Conservation (phyloP, 176 grass and related monocot species). For the sorghum (Sorghum bicolor) region DNA sequence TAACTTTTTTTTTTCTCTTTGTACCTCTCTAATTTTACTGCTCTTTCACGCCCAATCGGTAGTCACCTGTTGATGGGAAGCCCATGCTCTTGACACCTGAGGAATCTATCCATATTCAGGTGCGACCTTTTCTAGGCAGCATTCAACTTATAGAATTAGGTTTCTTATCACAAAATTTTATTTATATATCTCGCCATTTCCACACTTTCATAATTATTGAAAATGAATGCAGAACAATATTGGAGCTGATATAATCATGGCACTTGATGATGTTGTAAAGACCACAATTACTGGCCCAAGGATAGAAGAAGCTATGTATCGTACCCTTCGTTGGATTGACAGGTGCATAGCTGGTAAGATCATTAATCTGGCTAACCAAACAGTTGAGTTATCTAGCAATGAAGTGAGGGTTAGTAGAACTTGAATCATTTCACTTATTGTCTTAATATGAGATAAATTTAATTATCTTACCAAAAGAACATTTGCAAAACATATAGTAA, state of each 20-base stretch:
- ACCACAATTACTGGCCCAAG: conserved; percentile 98
- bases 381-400: not conserved
- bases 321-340: conserved; percentile 98
- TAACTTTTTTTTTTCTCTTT: not conserved
- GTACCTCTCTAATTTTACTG: conserved; percentile 9
- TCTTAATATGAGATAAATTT: conserved; percentile 18
- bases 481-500: conserved; percentile 23
- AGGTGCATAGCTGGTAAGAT: conserved; percentile 93
- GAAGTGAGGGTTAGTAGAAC: not conserved
- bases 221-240: conserved; percentile 85
- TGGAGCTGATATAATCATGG: conserved; percentile 99
- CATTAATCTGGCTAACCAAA: conserved; percentile 12
- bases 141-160: conserved; percentile 12
- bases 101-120: conserved; percentile 97
- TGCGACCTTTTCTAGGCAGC: conserved; percentile 16
- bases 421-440: conserved; percentile 3
- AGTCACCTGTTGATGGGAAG: conserved; percentile 99
- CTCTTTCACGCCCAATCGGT: conserved; percentile 16
- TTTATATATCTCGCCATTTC: not conserved
- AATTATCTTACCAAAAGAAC: not conserved
- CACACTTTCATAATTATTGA: not conserved
- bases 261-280: conserved; percentile 98
- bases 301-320: conserved; percentile 95
- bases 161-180: not conserved
- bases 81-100: conserved; percentile 95